Evolutionary conservation across 129 eudicot species (phyloP), one percentile per base, ranked within the genome.

Genomic region (Heracleum sosnowskyi): DNA sequence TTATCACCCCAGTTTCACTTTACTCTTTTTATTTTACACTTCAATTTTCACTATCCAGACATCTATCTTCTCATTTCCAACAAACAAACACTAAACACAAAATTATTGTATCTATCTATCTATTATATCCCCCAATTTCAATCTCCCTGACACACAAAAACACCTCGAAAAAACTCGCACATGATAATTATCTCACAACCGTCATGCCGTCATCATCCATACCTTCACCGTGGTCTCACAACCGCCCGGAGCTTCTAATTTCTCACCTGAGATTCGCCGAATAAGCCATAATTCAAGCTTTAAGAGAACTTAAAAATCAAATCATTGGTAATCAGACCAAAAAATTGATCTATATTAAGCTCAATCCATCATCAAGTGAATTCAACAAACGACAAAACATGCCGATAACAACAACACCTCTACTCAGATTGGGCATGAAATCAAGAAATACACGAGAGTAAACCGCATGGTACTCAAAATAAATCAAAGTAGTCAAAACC

Each of bases 281-380:
- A 45, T 92, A 91, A 39, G 76, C 86, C 66, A 94, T 84, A 80
- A 85, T 92, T 36, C 92, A 90, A 77, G 88, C 89, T 17, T 82
- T 95, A 24, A 49, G 99, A 72, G 96, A 95, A 36, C 85, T 95
- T 31, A 95, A 95, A 80, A 95, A 95, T 76, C 95, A 91, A 77
- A 95, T 95, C 2, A 95, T 95, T 18, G 99, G 99, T 40, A 95
- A 95, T 75, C 91, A 91, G 3, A 95, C 99, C 9, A 92, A 90
- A 68, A 95, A 95, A 82, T 85, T 92, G 17, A 84, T 88, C 12
- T 95, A 84, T 80, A 81, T 92, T 81, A 92, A 90, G 82, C 92
- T 92, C 37, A 95, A 77, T 72, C 91, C 98, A 77, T 95, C 97
- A 80, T 95, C 98, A 37, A 95, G 68, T 26, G 90, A 88, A 81